Evolutionary conservation across 371 early-diverging fungal species (phyloP).

Genomic region (Capillidium heterosporum): DNA sequence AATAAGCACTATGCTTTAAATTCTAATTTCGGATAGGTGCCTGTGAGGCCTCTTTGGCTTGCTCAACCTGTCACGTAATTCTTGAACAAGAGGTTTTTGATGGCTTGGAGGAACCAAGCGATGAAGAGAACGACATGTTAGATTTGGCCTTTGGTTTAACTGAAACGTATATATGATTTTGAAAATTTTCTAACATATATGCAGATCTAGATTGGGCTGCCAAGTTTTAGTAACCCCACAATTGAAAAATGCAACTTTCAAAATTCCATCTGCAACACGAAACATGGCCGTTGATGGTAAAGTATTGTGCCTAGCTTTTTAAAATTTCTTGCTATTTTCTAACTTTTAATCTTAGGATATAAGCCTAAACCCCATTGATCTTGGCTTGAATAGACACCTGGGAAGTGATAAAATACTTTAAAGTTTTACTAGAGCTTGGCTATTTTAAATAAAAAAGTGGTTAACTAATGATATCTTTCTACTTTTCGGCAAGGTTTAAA

Average conservation of each 20-base stretch:
- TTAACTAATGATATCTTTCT: no score
- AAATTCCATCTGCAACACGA: conserved; percentile 88
- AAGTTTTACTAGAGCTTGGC: no score
- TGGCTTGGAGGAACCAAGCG: conserved; percentile 79
- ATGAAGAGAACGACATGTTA: conserved; percentile 98
- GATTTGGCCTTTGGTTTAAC: conserved; percentile 96
- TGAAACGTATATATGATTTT: conserved; percentile 41
- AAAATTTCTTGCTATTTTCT: background rate
- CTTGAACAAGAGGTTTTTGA: conserved; percentile 72
- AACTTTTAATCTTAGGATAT: conserved; percentile 1
- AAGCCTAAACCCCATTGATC: conserved; percentile 11
- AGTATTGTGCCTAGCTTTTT: background rate
- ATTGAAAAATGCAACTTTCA: conserved; percentile 73
- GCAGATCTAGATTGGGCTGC: conserved; percentile 90
- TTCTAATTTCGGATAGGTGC: conserved; percentile 38
- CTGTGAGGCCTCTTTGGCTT: conserved; percentile 94
- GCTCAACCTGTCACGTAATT: conserved; percentile 96
- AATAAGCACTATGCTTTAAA: background rate
- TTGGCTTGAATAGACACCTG: no score
- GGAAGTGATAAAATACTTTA: no score
- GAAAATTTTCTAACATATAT: background rate
- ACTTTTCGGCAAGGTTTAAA: no score
- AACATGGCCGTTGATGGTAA: conserved; percentile 91
- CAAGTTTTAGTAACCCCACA: conserved; percentile 76
- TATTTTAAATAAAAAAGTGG: no score